Percentiles rank a stretch among this genome's conserved stretches.
Conservation (phyloP, 148 eudicot species). For the Hydrangea macrophylla region DNA sequence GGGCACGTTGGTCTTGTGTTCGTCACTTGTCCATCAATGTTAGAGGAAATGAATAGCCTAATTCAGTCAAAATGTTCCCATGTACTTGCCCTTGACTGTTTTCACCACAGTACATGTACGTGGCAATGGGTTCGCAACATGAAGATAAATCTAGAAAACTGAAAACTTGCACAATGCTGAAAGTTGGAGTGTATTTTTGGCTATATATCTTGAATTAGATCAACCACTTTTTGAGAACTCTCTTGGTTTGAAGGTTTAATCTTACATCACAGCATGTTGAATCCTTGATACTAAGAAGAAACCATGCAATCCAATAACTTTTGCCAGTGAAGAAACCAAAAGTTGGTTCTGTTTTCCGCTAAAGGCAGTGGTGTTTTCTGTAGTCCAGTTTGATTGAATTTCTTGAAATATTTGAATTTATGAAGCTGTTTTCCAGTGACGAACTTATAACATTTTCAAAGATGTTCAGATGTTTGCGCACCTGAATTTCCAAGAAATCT, state of each 20-base stretch:
- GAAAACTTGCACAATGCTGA: neutral
- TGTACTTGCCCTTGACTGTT: no score
- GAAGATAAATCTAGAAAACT: neutral
- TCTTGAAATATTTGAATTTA: neutral
- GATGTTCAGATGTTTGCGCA: neutral
- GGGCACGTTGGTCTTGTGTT: no score
- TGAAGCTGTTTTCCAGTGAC: no score
- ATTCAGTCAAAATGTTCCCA: no score
- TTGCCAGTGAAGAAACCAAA: neutral
- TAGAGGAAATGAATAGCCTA: neutral
- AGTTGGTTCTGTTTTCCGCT: neutral
- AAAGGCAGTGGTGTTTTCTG: neutral
- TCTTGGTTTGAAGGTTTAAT: neutral
- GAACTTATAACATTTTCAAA: no score
- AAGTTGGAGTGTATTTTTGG: neutral
- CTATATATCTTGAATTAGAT: neutral
- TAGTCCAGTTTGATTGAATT: neutral
- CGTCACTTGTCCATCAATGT: neutral
- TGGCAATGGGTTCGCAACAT: neutral
- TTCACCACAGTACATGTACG: neutral
- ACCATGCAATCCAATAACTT: no score
- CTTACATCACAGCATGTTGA: no score
- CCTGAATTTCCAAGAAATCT: neutral
- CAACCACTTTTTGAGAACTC: neutral
- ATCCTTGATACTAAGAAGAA: neutral